A percentile compares a stretch with the other conserved stretches of the same genome.
Evolutionary conservation across 2,329 filamentous ascomycete species (phyloP).

Genomic region (Xylariaceae sp.): DNA sequence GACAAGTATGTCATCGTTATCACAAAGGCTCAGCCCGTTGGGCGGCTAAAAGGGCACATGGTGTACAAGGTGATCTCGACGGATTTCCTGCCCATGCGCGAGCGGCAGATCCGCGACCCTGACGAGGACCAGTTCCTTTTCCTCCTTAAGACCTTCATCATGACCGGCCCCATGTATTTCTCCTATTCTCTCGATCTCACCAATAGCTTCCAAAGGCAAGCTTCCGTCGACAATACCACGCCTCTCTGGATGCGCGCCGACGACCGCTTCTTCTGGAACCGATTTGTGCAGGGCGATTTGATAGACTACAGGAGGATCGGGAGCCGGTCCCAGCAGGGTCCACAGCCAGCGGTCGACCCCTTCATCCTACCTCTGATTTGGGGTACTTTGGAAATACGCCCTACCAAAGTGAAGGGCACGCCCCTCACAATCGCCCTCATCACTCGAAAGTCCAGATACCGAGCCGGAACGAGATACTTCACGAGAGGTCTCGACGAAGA

Average conservation of each 20-base stretch:
- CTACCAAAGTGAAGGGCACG: conserved; percentile 78
- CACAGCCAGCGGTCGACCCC: conserved; percentile 75
- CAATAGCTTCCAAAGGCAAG: conserved; percentile 92
- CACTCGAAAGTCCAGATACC: conserved; percentile 79
- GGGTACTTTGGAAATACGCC: conserved; percentile 88
- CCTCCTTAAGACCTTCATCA: conserved; percentile 75
- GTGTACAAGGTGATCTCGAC: conserved; percentile 89
- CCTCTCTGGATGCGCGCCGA: conserved; percentile 91
- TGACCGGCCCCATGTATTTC: conserved; percentile 89
- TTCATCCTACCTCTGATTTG: conserved; percentile 95
- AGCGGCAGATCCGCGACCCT: conserved; percentile 82
- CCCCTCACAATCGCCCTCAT: conserved; percentile 82
- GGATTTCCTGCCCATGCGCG: conserved; percentile 89
- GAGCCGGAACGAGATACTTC: conserved; percentile 90
- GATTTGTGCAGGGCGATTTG: conserved; percentile 82
- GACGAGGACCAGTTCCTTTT: conserved; percentile 90
- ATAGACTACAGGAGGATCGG: conserved; percentile 75
- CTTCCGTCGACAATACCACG: conserved; percentile 62
- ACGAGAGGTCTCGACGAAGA: conserved; percentile 89
- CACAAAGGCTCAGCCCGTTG: conserved; percentile 87
- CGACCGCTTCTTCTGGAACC: conserved; percentile 99
- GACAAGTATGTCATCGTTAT: conserved; percentile 97
- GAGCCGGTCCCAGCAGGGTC: conserved; percentile 57
- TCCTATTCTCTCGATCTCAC: conserved; percentile 96
- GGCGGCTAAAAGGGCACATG: conserved; percentile 89